Conservation (phyloP, 2,329 filamentous ascomycete species). For the Pseudocercospora macadamiae region DNA sequence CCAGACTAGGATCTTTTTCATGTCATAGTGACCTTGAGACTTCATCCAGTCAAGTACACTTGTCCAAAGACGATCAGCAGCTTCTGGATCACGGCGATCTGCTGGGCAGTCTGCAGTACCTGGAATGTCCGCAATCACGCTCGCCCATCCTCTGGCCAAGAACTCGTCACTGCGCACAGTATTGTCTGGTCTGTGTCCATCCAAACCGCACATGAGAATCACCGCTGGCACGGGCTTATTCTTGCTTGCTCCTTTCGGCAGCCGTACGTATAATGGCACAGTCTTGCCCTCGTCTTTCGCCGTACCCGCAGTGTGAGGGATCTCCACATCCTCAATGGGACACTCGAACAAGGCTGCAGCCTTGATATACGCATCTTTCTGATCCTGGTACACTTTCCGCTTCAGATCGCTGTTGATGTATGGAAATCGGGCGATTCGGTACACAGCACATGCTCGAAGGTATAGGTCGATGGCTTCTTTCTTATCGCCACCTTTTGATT, state of each 20-base stretch:
- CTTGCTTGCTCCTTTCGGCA: slow-evolving; percentile 38
- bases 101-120: slow-evolving; percentile 70
- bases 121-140: slow-evolving; percentile 57
- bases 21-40: slow-evolving; percentile 57
- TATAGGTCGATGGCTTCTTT: slow-evolving; percentile 39
- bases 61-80: slow-evolving; percentile 64
- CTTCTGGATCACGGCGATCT: slow-evolving; percentile 61
- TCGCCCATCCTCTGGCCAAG: slow-evolving; percentile 64
- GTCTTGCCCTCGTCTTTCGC: slow-evolving; percentile 39
- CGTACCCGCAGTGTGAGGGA: slow-evolving; percentile 43
- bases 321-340: slow-evolving; percentile 43
- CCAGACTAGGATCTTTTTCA: slow-evolving; percentile 62
- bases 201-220: slow-evolving; percentile 63
- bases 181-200: slow-evolving; percentile 67
- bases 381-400: slow-evolving; percentile 38
- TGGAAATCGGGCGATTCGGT: slow-evolving; percentile 42
- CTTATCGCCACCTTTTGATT: slow-evolving; percentile 29
- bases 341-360: slow-evolving; percentile 39
- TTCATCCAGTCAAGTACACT: slow-evolving; percentile 65
- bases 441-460: slow-evolving; percentile 41
- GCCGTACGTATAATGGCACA: slow-evolving; percentile 45
- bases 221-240: slow-evolving; percentile 50
- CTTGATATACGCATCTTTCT: slow-evolving; percentile 43
- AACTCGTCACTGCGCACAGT: slow-evolving; percentile 64
- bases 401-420: slow-evolving; percentile 43